A percentile compares a stretch with the other conserved stretches of the same genome.
phyloP scores from a whole-genome alignment of 1,284 basidiomycete species.

The Cutaneotrichosporon curvatum region DNA sequence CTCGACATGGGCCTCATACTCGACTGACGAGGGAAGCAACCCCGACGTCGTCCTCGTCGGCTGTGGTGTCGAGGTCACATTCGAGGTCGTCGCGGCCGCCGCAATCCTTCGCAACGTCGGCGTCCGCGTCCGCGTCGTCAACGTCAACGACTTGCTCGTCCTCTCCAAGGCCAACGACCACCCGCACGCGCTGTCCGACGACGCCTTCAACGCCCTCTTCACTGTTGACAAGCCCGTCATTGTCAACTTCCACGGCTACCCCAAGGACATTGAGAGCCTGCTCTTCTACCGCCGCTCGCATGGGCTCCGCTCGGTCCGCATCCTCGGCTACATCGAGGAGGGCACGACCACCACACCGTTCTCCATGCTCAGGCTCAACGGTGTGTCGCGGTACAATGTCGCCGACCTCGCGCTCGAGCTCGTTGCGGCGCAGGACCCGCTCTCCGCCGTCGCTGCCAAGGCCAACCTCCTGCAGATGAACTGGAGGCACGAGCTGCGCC shows the following conservation, averaged over 20 bases:
- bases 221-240: slow-evolving; percentile 62
- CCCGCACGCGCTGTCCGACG: slow-evolving; percentile 58
- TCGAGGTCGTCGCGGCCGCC: slow-evolving; percentile 56
- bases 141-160: slow-evolving; percentile 52
- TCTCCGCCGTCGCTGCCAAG: slow-evolving; percentile 36
- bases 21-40: slow-evolving; percentile 47
- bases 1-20: slow-evolving; percentile 48
- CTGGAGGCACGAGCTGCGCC: slow-evolving; percentile 43
- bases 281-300: slow-evolving; percentile 43
- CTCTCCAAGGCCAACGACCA: slow-evolving; percentile 51
- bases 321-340: slow-evolving; percentile 48
- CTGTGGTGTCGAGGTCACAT: slow-evolving; percentile 48
- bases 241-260: slow-evolving; percentile 72
- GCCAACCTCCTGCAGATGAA: slow-evolving; percentile 40
- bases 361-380: slow-evolving; percentile 49
- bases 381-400: slow-evolving; percentile 47
- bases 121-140: slow-evolving; percentile 63
- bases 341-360: slow-evolving; percentile 51
- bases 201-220: slow-evolving; percentile 63
- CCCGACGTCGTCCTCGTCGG: slow-evolving; percentile 52
- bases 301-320: slow-evolving; percentile 25
- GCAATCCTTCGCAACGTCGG: slow-evolving; percentile 65
- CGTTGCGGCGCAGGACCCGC: slow-evolving; percentile 31
- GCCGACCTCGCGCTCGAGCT: slow-evolving; percentile 46
- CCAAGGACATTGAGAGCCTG: slow-evolving; percentile 40